These are phyloP conservation scores for Claviceps sp. DNA, from an alignment of 2,329 filamentous ascomycete genomes.

Conservation along the genomic window DNA sequence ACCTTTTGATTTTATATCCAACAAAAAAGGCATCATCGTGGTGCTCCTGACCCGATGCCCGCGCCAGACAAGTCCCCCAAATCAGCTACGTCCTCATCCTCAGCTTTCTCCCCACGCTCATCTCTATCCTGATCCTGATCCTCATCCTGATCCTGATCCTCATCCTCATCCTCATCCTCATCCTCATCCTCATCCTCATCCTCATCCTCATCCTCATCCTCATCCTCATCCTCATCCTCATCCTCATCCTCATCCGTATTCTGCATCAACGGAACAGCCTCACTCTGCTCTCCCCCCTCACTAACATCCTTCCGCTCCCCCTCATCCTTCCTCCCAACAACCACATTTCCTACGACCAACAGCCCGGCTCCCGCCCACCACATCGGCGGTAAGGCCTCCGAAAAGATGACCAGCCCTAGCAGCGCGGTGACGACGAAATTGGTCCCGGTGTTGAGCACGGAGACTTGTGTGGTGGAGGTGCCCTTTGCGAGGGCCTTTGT, in stretches of 20 bases:
- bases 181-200: constrained; percentile 23
- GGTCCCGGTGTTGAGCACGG: constrained; percentile 67
- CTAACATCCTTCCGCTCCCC: constrained; percentile 3
- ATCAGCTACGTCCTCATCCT: constrained; percentile 23
- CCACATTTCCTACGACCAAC: constrained; percentile 63
- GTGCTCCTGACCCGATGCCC: background rate
- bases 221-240: constrained; percentile 13
- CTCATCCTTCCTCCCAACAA: constrained; percentile 60
- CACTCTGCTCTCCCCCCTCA: constrained; percentile 10
- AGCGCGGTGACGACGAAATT: constrained; percentile 72
- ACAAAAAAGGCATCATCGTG: background rate
- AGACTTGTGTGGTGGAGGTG: constrained; percentile 64
- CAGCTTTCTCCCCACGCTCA: background rate
- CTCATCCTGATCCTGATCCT: constrained; percentile 1
- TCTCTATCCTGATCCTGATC: constrained; percentile 9
- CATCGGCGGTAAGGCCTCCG: constrained; percentile 54
- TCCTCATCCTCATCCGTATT: constrained; percentile 2
- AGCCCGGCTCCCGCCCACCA: constrained; percentile 67
- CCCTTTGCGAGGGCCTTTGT: constrained; percentile 63
- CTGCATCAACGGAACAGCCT: constrained; percentile 16
- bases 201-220: too few species aligned
- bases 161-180: constrained; percentile 2
- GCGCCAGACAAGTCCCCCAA: constrained; percentile 15
- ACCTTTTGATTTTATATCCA: background rate
- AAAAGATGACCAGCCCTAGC: constrained; percentile 56